A percentile compares a stretch with the other conserved stretches of the same genome.
Conservation (phyloP, 139 green algal species). For the Diplosphaera chodatii region DNA sequence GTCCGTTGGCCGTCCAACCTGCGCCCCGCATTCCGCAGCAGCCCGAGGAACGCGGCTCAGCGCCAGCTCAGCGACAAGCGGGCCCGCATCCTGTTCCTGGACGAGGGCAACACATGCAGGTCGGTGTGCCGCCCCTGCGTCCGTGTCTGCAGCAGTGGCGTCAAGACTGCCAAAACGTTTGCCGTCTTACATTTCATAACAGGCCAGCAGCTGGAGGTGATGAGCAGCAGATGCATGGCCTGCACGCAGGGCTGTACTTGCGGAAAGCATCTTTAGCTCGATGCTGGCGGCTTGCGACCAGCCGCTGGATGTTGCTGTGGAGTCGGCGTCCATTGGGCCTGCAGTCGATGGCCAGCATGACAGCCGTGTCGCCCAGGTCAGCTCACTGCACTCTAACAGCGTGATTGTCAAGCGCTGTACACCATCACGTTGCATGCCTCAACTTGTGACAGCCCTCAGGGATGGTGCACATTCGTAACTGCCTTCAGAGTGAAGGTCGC, state of each 20-base stretch:
- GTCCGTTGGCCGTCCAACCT: not conserved
- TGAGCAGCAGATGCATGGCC: no score
- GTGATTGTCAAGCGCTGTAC: no score
- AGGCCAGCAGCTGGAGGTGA: no score
- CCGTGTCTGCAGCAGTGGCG: no score
- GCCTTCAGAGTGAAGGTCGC: no score
- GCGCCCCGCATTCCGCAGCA: not conserved
- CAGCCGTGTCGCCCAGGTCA: constrained; percentile 16
- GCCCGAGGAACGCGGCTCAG: not conserved
- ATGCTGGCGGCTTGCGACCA: constrained; percentile 7
- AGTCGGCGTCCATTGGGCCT: constrained; percentile 30
- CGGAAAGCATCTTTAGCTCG: constrained; percentile 22
- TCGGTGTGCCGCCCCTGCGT: no score
- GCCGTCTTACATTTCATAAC: no score
- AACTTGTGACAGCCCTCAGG: no score
- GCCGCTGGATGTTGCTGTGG: constrained; percentile 21
- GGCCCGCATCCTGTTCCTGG: constrained; percentile 31
- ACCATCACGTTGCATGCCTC: no score
- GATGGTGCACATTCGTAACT: no score
- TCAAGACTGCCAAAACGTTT: no score
- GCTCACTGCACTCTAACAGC: no score
- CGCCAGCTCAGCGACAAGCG: not conserved
- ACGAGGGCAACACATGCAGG: constrained; percentile 34
- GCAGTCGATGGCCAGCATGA: constrained; percentile 5
- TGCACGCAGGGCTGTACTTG: constrained; percentile 34